Conservation (phyloP, 257 asterid species). For the Solanum stenotomum region DNA sequence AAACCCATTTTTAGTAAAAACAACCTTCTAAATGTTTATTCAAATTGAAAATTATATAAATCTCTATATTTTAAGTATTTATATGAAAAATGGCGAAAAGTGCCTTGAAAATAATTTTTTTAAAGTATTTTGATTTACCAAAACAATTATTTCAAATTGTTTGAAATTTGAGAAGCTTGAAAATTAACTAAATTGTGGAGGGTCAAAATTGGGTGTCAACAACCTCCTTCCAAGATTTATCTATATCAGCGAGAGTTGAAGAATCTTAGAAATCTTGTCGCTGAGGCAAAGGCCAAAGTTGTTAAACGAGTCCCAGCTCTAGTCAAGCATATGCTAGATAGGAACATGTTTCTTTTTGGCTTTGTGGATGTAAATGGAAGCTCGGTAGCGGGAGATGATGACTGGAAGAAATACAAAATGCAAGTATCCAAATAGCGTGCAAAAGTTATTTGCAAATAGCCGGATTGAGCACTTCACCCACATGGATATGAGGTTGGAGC, state of each 20-base stretch:
- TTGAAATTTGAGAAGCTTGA: no score
- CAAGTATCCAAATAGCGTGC: slow-evolving; percentile 49
- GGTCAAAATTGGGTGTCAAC: no score
- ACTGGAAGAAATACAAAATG: slow-evolving; percentile 49
- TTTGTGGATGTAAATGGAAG: slow-evolving; percentile 49
- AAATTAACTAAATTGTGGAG: no score
- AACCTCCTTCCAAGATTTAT: slow-evolving; percentile 63
- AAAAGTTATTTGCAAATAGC: slow-evolving; percentile 58
- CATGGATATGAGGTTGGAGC: slow-evolving; percentile 65
- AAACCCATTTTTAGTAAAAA: no score
- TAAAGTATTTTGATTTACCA: no score
- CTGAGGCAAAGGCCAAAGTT: slow-evolving; percentile 39
- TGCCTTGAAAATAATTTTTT: no score
- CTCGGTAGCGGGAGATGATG: slow-evolving; percentile 53
- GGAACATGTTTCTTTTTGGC: slow-evolving; percentile 64
- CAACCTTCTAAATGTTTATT: no score
- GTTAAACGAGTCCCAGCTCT: slow-evolving; percentile 41
- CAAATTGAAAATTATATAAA: no score
- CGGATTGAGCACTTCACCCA: slow-evolving; percentile 58
- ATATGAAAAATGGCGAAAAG: no score
- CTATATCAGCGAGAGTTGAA: slow-evolving; percentile 56
- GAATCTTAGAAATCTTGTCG: slow-evolving; percentile 36
- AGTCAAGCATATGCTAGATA: slow-evolving; percentile 56
- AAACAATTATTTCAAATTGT: no score
- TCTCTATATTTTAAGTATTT: no score